Percentiles rank a stretch among this genome's conserved stretches.
phyloP scores from a whole-genome alignment of 179 eudicot genomes.

The Dionaea muscipula region DNA sequence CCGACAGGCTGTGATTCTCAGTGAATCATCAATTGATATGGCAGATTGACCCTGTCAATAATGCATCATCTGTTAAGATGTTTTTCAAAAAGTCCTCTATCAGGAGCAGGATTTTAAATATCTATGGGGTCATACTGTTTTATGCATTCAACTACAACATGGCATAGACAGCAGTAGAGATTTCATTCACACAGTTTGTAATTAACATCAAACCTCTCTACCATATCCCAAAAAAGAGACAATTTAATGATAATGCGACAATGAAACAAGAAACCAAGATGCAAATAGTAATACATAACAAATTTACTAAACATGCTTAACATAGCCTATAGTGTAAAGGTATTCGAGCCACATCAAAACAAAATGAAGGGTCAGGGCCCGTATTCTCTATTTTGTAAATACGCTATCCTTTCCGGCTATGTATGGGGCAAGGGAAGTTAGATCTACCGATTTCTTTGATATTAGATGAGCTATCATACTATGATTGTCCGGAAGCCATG shows the following conservation, averaged over 20 bases:
- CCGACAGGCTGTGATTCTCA: slow-evolving; percentile 25
- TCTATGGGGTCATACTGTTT: background rate
- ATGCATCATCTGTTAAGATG: background rate
- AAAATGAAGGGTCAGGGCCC: slow-evolving; percentile 7
- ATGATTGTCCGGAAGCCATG: slow-evolving; percentile 5
- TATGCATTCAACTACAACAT: background rate
- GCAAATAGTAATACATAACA: too few species aligned
- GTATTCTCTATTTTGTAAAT: slow-evolving; percentile 9
- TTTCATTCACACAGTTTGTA: too few species aligned
- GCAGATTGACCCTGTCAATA: slow-evolving; percentile 21
- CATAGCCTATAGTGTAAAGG: slow-evolving; percentile 6
- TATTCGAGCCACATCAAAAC: slow-evolving; percentile 5
- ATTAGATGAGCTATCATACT: slow-evolving; percentile 8
- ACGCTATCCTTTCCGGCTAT: slow-evolving; percentile 9
- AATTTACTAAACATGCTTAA: slow-evolving; percentile 9
- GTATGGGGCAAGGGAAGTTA: slow-evolving; percentile 11
- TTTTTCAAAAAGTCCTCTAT: background rate
- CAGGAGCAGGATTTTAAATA: background rate
- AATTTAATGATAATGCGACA: too few species aligned
- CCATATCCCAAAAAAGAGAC: too few species aligned
- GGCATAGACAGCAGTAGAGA: background rate
- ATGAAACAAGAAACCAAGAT: too few species aligned
- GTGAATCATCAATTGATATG: slow-evolving; percentile 25
- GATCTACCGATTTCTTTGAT: slow-evolving; percentile 11
- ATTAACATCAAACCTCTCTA: too few species aligned